Evolutionary conservation across 257 asterid genomes (phyloP).

Genomic region (Buddleja alternifolia): DNA sequence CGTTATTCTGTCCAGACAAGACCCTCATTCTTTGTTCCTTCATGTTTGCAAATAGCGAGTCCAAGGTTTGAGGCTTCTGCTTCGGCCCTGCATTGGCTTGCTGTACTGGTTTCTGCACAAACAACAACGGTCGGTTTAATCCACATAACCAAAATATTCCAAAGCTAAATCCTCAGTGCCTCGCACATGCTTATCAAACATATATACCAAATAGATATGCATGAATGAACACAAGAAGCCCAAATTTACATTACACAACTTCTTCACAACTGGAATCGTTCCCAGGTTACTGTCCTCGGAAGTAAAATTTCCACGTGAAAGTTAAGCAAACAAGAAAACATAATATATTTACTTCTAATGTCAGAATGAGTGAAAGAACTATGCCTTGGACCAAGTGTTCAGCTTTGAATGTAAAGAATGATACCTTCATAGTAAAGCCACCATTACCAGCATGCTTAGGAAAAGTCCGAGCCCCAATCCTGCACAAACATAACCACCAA

Average conservation of each 20-base stretch:
- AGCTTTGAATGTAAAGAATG: neutral
- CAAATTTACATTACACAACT: neutral
- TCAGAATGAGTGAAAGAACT: too few species aligned
- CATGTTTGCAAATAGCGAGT: slow-evolving; percentile 71
- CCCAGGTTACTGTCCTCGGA: neutral
- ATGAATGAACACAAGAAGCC: neutral
- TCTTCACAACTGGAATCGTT: slow-evolving; percentile 1
- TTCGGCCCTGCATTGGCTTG: slow-evolving; percentile 34
- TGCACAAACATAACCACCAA: slow-evolving; percentile 42
- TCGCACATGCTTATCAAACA: neutral
- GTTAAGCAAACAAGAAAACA: neutral
- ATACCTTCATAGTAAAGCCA: slow-evolving; percentile 51
- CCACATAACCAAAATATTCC: neutral
- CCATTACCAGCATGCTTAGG: slow-evolving; percentile 46
- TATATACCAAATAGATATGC: neutral
- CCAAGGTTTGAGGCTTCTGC: slow-evolving; percentile 60
- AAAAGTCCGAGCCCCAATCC: slow-evolving; percentile 37
- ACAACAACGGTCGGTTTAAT: neutral
- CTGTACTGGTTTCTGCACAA: slow-evolving; percentile 43
- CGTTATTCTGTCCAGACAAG: slow-evolving; percentile 36
- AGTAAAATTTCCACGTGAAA: neutral
- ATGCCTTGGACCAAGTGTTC: neutral
- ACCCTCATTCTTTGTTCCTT: slow-evolving; percentile 56
- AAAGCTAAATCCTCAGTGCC: too few species aligned
- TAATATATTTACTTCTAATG: too few species aligned